Percentiles rank a stretch among this genome's conserved stretches.
Conservation (phyloP, 75 land plant genomes). For the Larix kaempferi region DNA sequence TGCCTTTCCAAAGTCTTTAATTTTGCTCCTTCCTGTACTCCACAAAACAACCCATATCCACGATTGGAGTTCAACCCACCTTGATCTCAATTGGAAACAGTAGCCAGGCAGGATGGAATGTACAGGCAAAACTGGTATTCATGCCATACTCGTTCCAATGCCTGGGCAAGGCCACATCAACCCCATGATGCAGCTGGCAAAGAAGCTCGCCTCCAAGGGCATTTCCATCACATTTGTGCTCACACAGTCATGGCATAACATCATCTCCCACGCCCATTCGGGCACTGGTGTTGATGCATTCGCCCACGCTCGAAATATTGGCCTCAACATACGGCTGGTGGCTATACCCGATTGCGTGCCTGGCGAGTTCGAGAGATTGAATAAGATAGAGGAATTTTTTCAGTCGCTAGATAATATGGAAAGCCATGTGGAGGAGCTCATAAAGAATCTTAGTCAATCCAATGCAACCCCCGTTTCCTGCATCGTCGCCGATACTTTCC, state of each 20-base stretch:
- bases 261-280: background rate
- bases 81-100: too few species aligned
- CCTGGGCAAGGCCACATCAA: constrained; percentile 32
- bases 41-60: too few species aligned
- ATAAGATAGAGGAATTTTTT: background rate
- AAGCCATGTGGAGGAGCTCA: background rate
- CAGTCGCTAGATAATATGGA: background rate
- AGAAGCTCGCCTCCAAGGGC: constrained; percentile 11
- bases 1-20: too few species aligned
- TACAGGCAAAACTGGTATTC: background rate
- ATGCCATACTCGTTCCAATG: constrained; percentile 23
- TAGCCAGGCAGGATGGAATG: too few species aligned
- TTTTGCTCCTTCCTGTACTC: too few species aligned
- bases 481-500: background rate
- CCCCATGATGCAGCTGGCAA: constrained; percentile 33
- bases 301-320: background rate
- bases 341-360: background rate
- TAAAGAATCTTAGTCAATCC: background rate
- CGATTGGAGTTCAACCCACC: too few species aligned
- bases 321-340: background rate
- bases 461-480: background rate
- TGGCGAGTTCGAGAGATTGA: background rate
- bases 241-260: constrained; percentile 8
- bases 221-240: constrained; percentile 23
- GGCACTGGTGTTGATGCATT: background rate